Base-by-base conservation (phyloP, 345 rosid species). In the Dipteronia dyeriana region DNA sequence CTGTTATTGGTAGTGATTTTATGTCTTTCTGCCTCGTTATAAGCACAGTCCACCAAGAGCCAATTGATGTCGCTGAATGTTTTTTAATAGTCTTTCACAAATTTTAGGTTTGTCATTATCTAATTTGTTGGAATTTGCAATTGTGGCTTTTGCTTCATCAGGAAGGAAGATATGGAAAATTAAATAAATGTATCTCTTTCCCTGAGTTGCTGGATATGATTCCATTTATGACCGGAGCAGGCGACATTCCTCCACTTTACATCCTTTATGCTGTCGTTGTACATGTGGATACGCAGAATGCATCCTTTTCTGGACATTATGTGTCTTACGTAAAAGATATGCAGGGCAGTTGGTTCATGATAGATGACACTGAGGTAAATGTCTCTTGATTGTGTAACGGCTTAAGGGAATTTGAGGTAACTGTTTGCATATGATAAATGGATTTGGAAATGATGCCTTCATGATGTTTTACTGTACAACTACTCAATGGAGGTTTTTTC, bases 131-230 rank as follows among this genome's bases (percentile, higher is more conserved):
- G 39, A 14, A 66, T 68, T 53, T 26, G 56, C 34, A 49, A 31
- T 51, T 43, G 2, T 67, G 78, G 75, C 60, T 68, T 71, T 68
- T 68, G 73, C 80, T 82, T 78, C 62, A 29, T 61, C 89, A 92
- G 97, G 97, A 87, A 79, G 97, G 97, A 82, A 81, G 85, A 83
- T 91, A 88, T 59, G 97, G 95, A 47, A 91, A 91, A 79, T 86
- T 90, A 78, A 91, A 90, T 81, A 92, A 91, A 78, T 90, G 88
- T 67, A 92, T 92, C 75, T 85, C 86, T 62, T 92, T 92, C 67
- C 97, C 97, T 65, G 97, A 91, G 63, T 84, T 91, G 92, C 89
- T 92, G 79, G 92, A 91, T 79, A 92, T 92, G 94, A 79, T 81
- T 74, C 97, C 97, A 9, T 92, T 85, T 79, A 92, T 91, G 95